Evolutionary conservation across 805 yeast species (phyloP).

Genomic region (Hanseniaspora valbyensis): DNA sequence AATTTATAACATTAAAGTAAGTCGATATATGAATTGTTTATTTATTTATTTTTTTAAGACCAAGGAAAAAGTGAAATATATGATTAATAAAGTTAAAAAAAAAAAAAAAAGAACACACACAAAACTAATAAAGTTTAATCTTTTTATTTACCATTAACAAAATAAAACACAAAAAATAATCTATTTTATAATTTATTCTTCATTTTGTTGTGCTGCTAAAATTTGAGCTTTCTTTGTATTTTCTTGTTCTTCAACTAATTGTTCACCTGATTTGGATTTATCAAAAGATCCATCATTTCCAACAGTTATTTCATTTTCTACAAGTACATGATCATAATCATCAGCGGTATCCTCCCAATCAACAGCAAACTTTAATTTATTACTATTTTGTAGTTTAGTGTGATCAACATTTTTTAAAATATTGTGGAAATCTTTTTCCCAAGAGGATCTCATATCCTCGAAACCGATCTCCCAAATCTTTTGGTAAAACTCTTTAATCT

Average conservation of each 20-base stretch:
- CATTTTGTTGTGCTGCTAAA: no score
- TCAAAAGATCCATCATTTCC: conserved; percentile 22
- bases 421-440: conserved; percentile 61
- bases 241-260: neutral
- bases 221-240: no score
- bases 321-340: conserved; percentile 4
- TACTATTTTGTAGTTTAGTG: conserved; percentile 36
- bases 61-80: no score
- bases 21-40: no score
- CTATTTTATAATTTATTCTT: no score
- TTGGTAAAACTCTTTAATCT: conserved; percentile 53
- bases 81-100: no score
- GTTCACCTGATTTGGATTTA: conserved; percentile 21
- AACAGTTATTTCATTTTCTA: conserved; percentile 1
- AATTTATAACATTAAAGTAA: no score
- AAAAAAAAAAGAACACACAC: no score
- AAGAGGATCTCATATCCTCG: conserved; percentile 58
- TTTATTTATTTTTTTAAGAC: no score
- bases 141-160: no score
- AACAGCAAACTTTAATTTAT: conserved; percentile 61
- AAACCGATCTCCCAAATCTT: conserved; percentile 70
- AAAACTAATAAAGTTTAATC: no score
- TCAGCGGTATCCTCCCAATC: conserved; percentile 16
- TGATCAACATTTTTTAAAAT: conserved; percentile 68
- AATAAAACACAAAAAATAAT: no score